Evolutionary conservation across 2,329 filamentous ascomycete species (phyloP), one percentile per base, ranked within the genome.

Genomic region (Ophiostoma perfectum): DNA sequence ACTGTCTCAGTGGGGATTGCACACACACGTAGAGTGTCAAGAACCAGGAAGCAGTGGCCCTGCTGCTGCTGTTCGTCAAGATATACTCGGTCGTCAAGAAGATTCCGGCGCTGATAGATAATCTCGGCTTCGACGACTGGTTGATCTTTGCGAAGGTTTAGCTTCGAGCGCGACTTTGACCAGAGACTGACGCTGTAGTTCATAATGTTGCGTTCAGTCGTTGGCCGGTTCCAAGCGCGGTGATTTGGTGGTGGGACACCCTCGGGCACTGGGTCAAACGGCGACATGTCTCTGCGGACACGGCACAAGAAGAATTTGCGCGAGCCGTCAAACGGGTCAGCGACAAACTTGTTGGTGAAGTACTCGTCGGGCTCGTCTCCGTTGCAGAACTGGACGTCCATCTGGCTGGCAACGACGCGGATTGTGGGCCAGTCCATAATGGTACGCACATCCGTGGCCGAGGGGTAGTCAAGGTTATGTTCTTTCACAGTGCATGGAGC

Each of bases 121-220:
- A 90, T 80, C 71, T 94, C 86, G 0, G 90, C 92, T 73, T 89
- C 84, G 5, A 96, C 78, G 0, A 99, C 95, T 1, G 92, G 91
- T 73, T 98, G 92, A n/a, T 89, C 80, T 49, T 85, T 81, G 45
- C 86, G 81, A 79, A 89, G 90, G 0, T 74, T 75, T 67, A 84
- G 76, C 49, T 79, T 80, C 18, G 78, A 72, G 67, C 86, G 81
- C 70, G 87, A 78, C 36, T 87, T 90, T 5, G 82, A 81, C 78
- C 86, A 94, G 18, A 93, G 80, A 75, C 91, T 96, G 73, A 90
- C 85, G 66, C 89, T 93, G 78, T 95, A 98, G 73, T 93, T 89
- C 71, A 94, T 84, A 72, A 98, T 96, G 67, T 85, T 89, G 27
- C 82, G 78, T 11, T 70, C 68, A 0, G 70, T 71, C 3, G 81